Conservation (phyloP, 176 grass and related monocot species). For the Cenchrus americanus region DNA sequence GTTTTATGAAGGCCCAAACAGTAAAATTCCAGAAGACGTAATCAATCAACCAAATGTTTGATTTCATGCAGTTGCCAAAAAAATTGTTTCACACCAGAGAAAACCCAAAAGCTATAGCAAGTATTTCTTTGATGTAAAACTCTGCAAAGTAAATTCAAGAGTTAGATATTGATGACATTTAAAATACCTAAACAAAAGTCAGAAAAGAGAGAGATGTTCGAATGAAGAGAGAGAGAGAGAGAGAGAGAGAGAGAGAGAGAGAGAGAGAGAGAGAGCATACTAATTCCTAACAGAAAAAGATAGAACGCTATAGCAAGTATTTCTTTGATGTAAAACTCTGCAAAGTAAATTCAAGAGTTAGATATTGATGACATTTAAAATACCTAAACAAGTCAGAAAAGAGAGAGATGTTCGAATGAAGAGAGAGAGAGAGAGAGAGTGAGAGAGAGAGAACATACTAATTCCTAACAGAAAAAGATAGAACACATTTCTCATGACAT, state of each 20-base stretch:
- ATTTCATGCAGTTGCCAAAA: background rate
- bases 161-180: background rate
- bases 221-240: background rate
- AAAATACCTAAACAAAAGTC: background rate
- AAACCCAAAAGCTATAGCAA: background rate
- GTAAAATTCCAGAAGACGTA: constrained; percentile 8
- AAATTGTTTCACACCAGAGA: constrained; percentile 5
- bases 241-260: no score
- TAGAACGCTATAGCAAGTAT: background rate
- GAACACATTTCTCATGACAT: constrained; percentile 13
- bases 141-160: constrained; percentile 33
- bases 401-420: background rate
- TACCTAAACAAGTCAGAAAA: background rate
- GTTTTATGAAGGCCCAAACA: constrained; percentile 14
- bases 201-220: background rate
- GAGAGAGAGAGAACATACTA: background rate
- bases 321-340: constrained; percentile 12
- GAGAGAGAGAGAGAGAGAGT: background rate
- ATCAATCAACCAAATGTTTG: constrained; percentile 8
- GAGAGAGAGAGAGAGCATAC: no score
- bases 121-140: background rate
- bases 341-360: constrained; percentile 31
- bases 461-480: constrained; percentile 28
- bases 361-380: constrained; percentile 1
- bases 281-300: no score